A percentile compares a stretch with the other conserved stretches of the same genome.
These are phyloP conservation scores for Acer yangbiense DNA, from an alignment of 345 rosid species.

Conservation along the genomic window DNA sequence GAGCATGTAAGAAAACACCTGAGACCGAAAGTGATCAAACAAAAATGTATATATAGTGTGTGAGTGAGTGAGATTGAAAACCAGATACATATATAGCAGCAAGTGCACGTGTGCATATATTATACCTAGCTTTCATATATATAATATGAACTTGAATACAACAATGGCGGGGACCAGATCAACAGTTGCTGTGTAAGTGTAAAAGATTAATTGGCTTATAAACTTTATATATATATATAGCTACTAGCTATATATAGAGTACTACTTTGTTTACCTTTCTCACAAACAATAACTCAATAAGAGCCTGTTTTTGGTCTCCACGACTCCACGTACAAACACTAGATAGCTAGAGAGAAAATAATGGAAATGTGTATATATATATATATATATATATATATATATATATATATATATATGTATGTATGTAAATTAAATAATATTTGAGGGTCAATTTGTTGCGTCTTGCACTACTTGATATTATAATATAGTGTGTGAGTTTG, in stretches of 20 bases:
- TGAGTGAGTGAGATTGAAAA: neutral
- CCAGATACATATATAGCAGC: neutral
- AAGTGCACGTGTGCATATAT: constrained; percentile 33
- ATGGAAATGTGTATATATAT: neutral
- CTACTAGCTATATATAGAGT: neutral
- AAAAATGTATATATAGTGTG: neutral
- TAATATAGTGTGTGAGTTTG: neutral
- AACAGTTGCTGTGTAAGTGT: constrained; percentile 3
- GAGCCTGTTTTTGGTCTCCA: neutral
- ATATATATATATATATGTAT: no score
- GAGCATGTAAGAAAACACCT: constrained; percentile 21
- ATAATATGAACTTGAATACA: neutral
- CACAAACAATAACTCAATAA: constrained; percentile 16
- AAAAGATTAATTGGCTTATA: neutral
- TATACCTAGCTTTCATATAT: no score
- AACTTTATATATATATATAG: no score
- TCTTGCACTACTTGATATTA: constrained; percentile 2
- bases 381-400: no score
- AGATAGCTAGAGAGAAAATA: constrained; percentile 9
- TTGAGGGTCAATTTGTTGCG: constrained; percentile 12
- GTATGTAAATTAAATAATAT: neutral
- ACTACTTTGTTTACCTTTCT: constrained; percentile 17
- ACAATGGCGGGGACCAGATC: constrained; percentile 33
- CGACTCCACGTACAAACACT: neutral
- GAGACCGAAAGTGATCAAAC: constrained; percentile 27